A percentile compares a stretch with the other conserved stretches of the same genome.
Conservation (phyloP, 75 land plant genomes). For the Picea glauca region DNA sequence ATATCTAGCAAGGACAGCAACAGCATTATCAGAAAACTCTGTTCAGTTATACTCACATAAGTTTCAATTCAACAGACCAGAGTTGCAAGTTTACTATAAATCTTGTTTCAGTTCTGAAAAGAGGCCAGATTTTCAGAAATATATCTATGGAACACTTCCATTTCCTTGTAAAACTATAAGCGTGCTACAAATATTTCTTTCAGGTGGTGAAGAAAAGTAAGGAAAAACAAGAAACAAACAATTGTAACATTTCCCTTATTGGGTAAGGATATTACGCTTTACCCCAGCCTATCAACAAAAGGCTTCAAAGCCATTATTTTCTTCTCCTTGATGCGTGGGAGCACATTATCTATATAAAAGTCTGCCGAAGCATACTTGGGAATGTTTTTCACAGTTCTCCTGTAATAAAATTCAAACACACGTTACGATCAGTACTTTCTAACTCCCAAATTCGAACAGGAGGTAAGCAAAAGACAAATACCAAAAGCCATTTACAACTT, state of each 20-base stretch:
- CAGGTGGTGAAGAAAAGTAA: neutral
- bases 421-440: neutral
- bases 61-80: neutral
- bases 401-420: slow-evolving; percentile 20
- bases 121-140: neutral
- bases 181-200: neutral
- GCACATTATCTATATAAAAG: slow-evolving; percentile 91
- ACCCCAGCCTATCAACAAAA: slow-evolving; percentile 98
- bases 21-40: neutral
- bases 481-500: neutral
- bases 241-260: neutral
- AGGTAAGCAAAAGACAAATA: neutral
- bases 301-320: slow-evolving; percentile 96
- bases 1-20: slow-evolving; percentile 50
- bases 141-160: neutral
- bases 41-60: neutral
- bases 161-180: neutral
- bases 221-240: slow-evolving; percentile 3
- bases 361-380: slow-evolving; percentile 95
- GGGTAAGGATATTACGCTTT: slow-evolving; percentile 9
- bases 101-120: neutral
- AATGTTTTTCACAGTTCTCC: slow-evolving; percentile 89
- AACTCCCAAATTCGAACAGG: neutral
- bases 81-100: neutral
- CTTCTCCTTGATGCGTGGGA: slow-evolving; percentile 94